Evolutionary conservation across 1,284 basidiomycete species (phyloP).

Genomic region (Malassezia globosa): DNA sequence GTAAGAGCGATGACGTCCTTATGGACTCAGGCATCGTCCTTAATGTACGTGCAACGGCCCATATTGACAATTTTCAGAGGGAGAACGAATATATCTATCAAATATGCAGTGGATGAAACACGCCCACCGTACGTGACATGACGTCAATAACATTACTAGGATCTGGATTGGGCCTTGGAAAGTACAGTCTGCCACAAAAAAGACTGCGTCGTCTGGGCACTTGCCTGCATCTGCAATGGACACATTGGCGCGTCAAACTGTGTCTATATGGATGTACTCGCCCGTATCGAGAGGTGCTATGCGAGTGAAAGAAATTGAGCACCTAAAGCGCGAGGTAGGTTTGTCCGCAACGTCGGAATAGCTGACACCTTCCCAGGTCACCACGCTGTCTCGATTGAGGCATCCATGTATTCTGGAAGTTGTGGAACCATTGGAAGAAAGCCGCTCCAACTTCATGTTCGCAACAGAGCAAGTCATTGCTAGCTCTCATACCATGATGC

Average conservation of each 20-base stretch:
- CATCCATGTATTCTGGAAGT: constrained; percentile 96
- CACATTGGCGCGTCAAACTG: constrained; percentile 10
- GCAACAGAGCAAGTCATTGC: constrained; percentile 63
- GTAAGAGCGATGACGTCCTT: constrained; percentile 26
- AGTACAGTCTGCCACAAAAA: constrained; percentile 33
- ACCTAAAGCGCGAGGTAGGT: constrained; percentile 43
- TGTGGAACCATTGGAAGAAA: constrained; percentile 95
- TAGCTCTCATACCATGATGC: constrained; percentile 20
- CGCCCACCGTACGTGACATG: constrained; percentile 18
- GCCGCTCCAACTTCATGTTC: constrained; percentile 68
- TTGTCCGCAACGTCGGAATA: no score
- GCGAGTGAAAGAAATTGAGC: constrained; percentile 25
- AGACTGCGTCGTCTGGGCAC: constrained; percentile 17
- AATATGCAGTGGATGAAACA: constrained; percentile 37
- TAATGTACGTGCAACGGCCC: constrained; percentile 1
- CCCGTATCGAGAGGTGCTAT: constrained; percentile 23
- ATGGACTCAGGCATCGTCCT: constrained; percentile 34
- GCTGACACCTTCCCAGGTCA: constrained; percentile 53
- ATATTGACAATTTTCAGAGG: constrained; percentile 21
- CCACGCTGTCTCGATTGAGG: constrained; percentile 69
- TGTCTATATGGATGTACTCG: constrained; percentile 36
- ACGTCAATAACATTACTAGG: not conserved
- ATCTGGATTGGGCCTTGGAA: constrained; percentile 40
- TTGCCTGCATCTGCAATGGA: not conserved
- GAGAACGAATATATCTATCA: constrained; percentile 36